Evolutionary conservation across 140 eudicot genomes (phyloP), one percentile per base, ranked within the genome.

Genomic region (Bidens hawaiensis): DNA sequence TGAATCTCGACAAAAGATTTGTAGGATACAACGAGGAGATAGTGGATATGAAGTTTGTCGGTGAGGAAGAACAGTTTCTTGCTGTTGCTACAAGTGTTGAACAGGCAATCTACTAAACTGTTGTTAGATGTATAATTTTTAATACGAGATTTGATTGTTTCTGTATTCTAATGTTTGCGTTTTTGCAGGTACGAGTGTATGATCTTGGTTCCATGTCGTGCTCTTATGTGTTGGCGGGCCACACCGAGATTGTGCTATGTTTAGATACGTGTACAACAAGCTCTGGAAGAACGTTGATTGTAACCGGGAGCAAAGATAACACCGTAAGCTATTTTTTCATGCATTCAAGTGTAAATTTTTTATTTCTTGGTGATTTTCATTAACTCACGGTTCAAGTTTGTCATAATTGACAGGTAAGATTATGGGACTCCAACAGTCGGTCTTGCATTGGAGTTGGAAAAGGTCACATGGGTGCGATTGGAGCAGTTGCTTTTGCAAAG

Each of bases 21-120:
- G 81, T 93, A 21, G 99, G 99, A 58, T 85, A 85, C 73, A 91
- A 93, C 63, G 99, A 88, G 62, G 95, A 93, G 77, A 88, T 93
- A 41, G 87, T 78, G 18, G 99, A 93, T 75, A 82, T 93, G 95
- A 93, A 93, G 69, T 88, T 93, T 38, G 67, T 93, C 74, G 99
- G 95, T 15, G 87, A 74, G n/a, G 89, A 93, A 62, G 99, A 93
- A 73, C 79, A 81, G 19, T 93, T 65, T 64, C 89, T 93, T 64
- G 99, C 96, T 48, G 99, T 93, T 73, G 85, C 99, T 45, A 93
- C 96, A 15, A 87, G 86, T 73, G 89, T 88, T 60, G 99, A 93
- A 70, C 96, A 93, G 76, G 97, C 65, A 71, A 42, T 76, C 54
- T 25, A 27, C 42, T 25, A 46, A 25, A 17, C 19, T 65, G 19